phyloP scores from a whole-genome alignment of 257 asterid species.

The Solanum chiquidenum region DNA sequence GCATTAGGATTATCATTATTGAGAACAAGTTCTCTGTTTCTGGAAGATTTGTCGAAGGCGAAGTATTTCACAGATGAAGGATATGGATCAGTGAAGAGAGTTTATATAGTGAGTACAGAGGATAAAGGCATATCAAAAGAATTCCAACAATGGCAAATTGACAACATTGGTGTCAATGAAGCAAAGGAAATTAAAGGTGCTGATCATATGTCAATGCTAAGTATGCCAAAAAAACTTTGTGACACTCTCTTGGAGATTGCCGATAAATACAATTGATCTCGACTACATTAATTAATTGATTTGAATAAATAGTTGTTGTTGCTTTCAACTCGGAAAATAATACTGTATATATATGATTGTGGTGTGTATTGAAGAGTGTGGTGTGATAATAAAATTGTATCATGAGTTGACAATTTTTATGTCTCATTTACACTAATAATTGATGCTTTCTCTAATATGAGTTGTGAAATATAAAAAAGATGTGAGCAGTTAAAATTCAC shows the following conservation, averaged over 20 bases:
- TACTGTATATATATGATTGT: not conserved
- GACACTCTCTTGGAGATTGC: constrained; percentile 25
- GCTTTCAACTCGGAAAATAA: not conserved
- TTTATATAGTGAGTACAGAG: constrained; percentile 17
- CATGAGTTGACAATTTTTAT: not conserved
- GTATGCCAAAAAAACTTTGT: constrained; percentile 21
- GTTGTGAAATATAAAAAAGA: too few species aligned
- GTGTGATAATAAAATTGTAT: not conserved
- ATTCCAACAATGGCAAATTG: constrained; percentile 39
- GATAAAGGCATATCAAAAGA: constrained; percentile 20
- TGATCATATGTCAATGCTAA: constrained; percentile 50
- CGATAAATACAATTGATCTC: not conserved
- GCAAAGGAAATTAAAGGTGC: constrained; percentile 25
- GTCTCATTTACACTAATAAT: not conserved
- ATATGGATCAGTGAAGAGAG: constrained; percentile 41
- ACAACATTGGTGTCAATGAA: constrained; percentile 19
- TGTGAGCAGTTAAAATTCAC: not conserved
- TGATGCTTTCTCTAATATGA: not conserved
- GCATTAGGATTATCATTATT: constrained; percentile 26
- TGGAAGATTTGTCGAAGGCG: constrained; percentile 21
- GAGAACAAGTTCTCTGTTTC: constrained; percentile 32
- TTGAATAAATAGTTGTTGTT: not conserved
- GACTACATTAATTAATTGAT: too few species aligned
- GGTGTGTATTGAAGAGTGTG: not conserved
- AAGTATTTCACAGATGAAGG: constrained; percentile 20